Conservation (phyloP, 441 rosid genomes). For the Adansonia madagascariensis region DNA sequence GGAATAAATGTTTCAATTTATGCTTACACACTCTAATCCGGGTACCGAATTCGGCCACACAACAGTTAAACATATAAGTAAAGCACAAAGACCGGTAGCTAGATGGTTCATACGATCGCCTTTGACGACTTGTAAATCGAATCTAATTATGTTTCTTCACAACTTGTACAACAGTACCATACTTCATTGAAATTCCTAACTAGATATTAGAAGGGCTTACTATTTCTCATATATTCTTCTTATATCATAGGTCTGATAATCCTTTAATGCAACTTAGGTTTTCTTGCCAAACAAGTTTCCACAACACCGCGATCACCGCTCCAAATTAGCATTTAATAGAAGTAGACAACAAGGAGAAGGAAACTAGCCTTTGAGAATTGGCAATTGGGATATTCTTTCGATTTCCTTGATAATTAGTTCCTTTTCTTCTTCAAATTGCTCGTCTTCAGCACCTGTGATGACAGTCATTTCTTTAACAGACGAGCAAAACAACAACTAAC, state of each 20-base stretch:
- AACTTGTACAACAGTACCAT: constrained; percentile 16
- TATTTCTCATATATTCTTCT: neutral
- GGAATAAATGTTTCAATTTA: no score
- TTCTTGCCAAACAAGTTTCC: constrained; percentile 23
- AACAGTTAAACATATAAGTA: neutral
- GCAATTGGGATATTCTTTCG: constrained; percentile 52
- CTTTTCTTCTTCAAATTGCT: constrained; percentile 93
- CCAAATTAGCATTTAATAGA: constrained; percentile 25
- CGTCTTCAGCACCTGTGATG: constrained; percentile 76
- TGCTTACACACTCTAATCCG: neutral
- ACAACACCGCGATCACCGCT: constrained; percentile 15
- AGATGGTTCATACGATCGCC: neutral
- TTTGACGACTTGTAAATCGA: neutral
- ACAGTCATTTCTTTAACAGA: neutral
- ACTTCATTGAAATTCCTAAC: constrained; percentile 19
- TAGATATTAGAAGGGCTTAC: constrained; percentile 22
- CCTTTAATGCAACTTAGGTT: neutral
- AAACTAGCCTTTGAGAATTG: constrained; percentile 40
- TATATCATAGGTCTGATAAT: neutral
- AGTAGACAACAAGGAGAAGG: neutral
- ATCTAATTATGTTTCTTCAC: constrained; percentile 2
- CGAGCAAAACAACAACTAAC: neutral
- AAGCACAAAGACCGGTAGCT: neutral
- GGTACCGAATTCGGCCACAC: neutral
- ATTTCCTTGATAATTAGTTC: constrained; percentile 90